Conservation (phyloP, 2,329 filamentous ascomycete species). For the Rosellinia necatrix region DNA sequence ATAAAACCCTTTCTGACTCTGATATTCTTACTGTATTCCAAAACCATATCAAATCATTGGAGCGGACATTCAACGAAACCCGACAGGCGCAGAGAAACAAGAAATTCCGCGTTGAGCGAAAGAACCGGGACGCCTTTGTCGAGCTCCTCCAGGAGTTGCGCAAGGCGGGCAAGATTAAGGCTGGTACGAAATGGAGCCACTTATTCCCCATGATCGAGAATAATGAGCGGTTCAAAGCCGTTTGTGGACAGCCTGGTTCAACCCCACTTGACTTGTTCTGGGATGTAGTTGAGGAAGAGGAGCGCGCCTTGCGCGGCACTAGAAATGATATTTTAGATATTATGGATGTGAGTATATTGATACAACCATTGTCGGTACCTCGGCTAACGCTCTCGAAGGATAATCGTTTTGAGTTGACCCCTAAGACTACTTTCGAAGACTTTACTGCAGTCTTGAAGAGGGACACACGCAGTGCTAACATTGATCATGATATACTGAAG, state of each 20-base stretch:
- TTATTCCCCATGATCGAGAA: constrained; percentile 75
- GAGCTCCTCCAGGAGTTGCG: constrained; percentile 76
- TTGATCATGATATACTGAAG: constrained; percentile 77
- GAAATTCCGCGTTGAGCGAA: constrained; percentile 80
- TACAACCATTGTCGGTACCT: not conserved
- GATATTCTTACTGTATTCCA: constrained; percentile 94
- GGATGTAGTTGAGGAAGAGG: constrained; percentile 93
- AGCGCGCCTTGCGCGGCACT: constrained; percentile 78
- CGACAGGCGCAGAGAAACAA: constrained; percentile 85
- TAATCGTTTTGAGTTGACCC: constrained; percentile 86
- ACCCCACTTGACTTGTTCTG: constrained; percentile 91
- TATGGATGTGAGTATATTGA: constrained; percentile 71
- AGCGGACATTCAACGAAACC: constrained; percentile 88
- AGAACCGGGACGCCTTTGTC: constrained; percentile 81
- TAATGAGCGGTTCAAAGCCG: constrained; percentile 81
- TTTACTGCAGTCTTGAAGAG: constrained; percentile 81
- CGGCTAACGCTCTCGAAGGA: constrained; percentile 60
- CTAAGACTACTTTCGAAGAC: constrained; percentile 85
- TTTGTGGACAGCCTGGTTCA: constrained; percentile 84
- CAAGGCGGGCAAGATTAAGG: constrained; percentile 79
- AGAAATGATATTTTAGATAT: constrained; percentile 87
- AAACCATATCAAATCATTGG: constrained; percentile 89
- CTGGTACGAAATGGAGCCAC: constrained; percentile 87
- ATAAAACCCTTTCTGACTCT: constrained; percentile 81
- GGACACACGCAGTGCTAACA: constrained; percentile 86